Evolutionary conservation across 805 yeast genomes (phyloP).

Genomic region (Starmera pachycereana): DNA sequence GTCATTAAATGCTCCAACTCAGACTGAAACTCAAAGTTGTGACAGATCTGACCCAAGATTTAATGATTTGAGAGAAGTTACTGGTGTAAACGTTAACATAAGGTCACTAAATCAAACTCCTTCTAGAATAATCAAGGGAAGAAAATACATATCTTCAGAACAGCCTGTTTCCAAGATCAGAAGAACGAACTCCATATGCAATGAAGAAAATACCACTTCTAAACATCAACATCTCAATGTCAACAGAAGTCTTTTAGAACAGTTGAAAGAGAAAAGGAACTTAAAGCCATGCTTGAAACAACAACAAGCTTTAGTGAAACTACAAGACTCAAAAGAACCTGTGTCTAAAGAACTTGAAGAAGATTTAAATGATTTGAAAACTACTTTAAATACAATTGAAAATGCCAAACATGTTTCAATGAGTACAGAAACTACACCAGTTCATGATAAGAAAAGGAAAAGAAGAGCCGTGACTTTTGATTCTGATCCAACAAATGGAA

Average conservation of each 20-base stretch:
- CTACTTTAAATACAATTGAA: constrained; percentile 14
- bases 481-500: neutral
- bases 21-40: constrained; percentile 16
- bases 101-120: constrained; percentile 9
- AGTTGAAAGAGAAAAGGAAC: constrained; percentile 5
- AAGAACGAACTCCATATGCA: neutral
- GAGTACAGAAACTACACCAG: constrained; percentile 7
- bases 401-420: constrained; percentile 13
- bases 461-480: constrained; percentile 22
- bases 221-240: constrained; percentile 1
- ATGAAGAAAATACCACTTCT: neutral
- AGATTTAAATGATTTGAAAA: constrained; percentile 11
- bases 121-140: constrained; percentile 20
- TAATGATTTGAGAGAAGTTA: no score
- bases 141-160: constrained; percentile 1
- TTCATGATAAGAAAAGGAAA: constrained; percentile 5
- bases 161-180: neutral
- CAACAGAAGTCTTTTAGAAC: constrained; percentile 10
- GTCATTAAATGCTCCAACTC: no score
- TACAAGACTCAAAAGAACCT: constrained; percentile 2
- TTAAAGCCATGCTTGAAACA: constrained; percentile 1
- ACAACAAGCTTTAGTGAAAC: constrained; percentile 8
- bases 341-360: constrained; percentile 1
- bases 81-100: no score
- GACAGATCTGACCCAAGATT: constrained; percentile 14